phyloP scores from a whole-genome alignment of 2,329 filamentous ascomycete genomes.

The Sarocladium kiliense region DNA sequence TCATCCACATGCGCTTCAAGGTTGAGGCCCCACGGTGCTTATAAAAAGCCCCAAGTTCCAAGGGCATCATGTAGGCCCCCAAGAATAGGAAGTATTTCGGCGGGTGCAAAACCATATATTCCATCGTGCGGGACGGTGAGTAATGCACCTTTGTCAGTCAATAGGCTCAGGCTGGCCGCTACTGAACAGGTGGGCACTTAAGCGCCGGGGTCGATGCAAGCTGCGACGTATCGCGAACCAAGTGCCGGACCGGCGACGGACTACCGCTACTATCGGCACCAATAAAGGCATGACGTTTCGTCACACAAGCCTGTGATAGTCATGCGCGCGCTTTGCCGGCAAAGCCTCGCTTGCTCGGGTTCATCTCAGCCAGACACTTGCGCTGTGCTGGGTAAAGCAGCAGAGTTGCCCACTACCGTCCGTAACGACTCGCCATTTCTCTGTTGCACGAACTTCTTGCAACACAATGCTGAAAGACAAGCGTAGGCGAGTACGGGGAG shows the following conservation, averaged over 20 bases:
- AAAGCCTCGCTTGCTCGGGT: not conserved
- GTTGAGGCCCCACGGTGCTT: not conserved
- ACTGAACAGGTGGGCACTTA: not conserved
- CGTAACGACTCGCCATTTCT: no score
- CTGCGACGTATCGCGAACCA: conserved; percentile 5
- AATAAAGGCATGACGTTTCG: not conserved
- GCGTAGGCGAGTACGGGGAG: not conserved
- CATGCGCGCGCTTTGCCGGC: conserved; percentile 1
- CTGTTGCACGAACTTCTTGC: not conserved
- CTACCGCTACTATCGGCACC: not conserved
- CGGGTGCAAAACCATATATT: not conserved
- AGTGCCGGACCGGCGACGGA: not conserved
- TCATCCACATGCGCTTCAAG: not conserved
- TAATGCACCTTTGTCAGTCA: no score
- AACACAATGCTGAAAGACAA: not conserved
- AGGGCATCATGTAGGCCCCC: no score
- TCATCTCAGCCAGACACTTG: not conserved
- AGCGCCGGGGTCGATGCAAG: not conserved
- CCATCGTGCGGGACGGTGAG: no score
- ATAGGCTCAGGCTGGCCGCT: no score
- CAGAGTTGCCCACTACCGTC: no score
- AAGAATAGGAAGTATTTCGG: no score
- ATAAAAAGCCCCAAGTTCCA: no score
- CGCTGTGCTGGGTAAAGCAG: not conserved
- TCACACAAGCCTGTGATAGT: conserved; percentile 3